Base-by-base conservation (phyloP, 179 eudicot genomes). In the Nepenthes alata region DNA sequence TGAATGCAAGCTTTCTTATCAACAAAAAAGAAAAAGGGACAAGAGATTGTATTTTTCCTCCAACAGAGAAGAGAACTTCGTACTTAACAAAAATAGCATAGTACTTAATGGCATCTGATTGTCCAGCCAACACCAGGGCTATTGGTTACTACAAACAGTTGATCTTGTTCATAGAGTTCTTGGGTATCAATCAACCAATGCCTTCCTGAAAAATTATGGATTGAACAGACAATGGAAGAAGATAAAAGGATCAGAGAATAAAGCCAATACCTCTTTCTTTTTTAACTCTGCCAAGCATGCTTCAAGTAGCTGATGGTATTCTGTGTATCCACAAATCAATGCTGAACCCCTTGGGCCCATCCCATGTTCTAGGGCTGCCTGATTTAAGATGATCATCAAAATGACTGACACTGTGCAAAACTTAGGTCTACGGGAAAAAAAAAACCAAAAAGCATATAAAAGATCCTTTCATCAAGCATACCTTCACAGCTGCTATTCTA, bases 281-380 rank as follows among this genome's bases (percentile, higher is more conserved):
- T 91, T 91, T 65, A 89, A 64, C 54, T 80, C 72, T 54, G 98
- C 98, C 68, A 91, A 74, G 59, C 83, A 70, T 57, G 83, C 71
- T 77, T 91, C 98, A 58, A 91, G 72, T 51, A 74, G 79, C 64
- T 81, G 65, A 68, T 91, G 98, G 72, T 83, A 84, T 76, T 77
- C 87, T 9, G 98, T 91, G 64, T 91, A 91, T 4, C 98, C 98
- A 77, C 95, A 89, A 64, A 89, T 86, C 72, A 91, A 71, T 12
- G 96, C 96, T 63, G 98, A 91, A 70, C 98, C 98, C 75, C 88
- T 84, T 10, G 98, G 98, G 35, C 98, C 98, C 98, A 91, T 91
- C 37, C 98, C 98, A 53, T 89, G 87, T 61, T 82, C 83, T 45
- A 68, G 76, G 49, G 80, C 91, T 63, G 87, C 98, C 98, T 91